These are phyloP conservation scores for Kwoniella shandongensis DNA, from an alignment of 768 basidiomycete genomes.

Conservation along the genomic window DNA sequence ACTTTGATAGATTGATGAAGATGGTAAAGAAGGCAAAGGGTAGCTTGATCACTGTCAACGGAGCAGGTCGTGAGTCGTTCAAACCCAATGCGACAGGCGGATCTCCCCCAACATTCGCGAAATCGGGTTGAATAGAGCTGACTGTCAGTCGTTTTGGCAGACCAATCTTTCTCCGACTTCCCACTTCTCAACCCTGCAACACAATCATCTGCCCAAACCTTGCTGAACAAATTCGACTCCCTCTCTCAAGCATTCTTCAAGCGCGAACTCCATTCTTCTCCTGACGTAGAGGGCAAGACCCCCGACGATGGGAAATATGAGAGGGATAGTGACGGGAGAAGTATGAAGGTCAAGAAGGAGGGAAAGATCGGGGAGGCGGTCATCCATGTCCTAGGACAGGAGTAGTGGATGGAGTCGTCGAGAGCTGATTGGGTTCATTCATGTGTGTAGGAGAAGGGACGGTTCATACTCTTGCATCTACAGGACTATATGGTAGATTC, in stretches of 20 bases:
- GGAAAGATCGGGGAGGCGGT: constrained; percentile 39
- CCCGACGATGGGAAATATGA: constrained; percentile 33
- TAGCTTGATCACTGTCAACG: constrained; percentile 37
- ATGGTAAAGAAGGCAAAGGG: constrained; percentile 56
- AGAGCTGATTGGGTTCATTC: too few relatives aligned
- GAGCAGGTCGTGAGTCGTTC: constrained; percentile 43
- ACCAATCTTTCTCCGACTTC: constrained; percentile 52
- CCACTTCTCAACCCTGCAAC: constrained; percentile 39
- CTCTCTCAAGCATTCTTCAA: constrained; percentile 39
- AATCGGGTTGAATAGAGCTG: too few relatives aligned
- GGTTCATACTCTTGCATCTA: too few relatives aligned
- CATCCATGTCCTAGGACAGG: constrained; percentile 36
- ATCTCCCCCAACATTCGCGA: too few relatives aligned
- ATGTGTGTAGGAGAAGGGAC: too few relatives aligned
- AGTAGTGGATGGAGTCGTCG: neutral
- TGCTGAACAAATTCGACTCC: constrained; percentile 38
- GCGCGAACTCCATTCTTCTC: constrained; percentile 14
- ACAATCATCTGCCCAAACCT: constrained; percentile 12
- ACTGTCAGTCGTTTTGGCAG: too few relatives aligned
- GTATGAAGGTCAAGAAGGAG: constrained; percentile 31
- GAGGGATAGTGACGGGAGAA: constrained; percentile 31
- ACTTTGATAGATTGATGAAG: constrained; percentile 64
- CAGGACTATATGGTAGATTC: too few relatives aligned
- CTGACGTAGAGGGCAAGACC: constrained; percentile 27
- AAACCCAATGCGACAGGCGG: too few relatives aligned